Evolutionary conservation across 2,329 filamentous ascomycete genomes (phyloP).

Genomic region (Harringtonia aguacate): DNA sequence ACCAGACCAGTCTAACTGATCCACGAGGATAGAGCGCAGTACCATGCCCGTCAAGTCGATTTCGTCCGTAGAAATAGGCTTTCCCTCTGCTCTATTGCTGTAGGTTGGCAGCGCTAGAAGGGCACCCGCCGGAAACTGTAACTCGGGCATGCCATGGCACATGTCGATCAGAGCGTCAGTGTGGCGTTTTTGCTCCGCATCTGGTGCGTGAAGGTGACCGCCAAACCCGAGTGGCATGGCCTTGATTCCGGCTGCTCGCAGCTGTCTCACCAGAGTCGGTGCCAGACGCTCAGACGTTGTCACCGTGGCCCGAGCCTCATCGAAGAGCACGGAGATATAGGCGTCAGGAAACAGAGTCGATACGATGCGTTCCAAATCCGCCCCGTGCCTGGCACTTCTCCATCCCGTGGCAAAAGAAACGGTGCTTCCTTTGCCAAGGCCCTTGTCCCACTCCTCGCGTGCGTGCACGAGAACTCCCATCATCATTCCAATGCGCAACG

Average conservation of each 20-base stretch:
- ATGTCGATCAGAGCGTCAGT: conserved; percentile 14
- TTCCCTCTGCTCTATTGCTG: conserved; percentile 5
- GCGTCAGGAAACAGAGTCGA: conserved; percentile 17
- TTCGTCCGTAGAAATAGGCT: conserved; percentile 3
- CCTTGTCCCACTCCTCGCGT: conserved; percentile 15
- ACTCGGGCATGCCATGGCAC: neutral
- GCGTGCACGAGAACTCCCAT: conserved; percentile 26
- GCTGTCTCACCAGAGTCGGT: conserved; percentile 21
- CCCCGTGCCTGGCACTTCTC: neutral
- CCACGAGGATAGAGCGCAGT: conserved; percentile 20
- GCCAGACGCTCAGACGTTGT: conserved; percentile 20
- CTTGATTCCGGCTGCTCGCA: neutral
- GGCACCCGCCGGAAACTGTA: conserved; percentile 22
- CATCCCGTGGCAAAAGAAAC: neutral
- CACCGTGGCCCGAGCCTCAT: conserved; percentile 25
- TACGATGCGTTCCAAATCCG: neutral
- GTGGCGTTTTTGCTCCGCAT: conserved; percentile 7
- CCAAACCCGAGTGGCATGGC: neutral
- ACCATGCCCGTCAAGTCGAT: conserved; percentile 19
- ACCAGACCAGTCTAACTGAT: conserved; percentile 23
- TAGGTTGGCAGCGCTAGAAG: conserved; percentile 16
- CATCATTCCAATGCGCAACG: conserved; percentile 26
- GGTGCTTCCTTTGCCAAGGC: neutral
- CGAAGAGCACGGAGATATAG: conserved; percentile 25
- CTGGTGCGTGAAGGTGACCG: neutral